Conservation (phyloP, 352 stramenopile species). For the Hyaloperonospora arabidopsidis region DNA sequence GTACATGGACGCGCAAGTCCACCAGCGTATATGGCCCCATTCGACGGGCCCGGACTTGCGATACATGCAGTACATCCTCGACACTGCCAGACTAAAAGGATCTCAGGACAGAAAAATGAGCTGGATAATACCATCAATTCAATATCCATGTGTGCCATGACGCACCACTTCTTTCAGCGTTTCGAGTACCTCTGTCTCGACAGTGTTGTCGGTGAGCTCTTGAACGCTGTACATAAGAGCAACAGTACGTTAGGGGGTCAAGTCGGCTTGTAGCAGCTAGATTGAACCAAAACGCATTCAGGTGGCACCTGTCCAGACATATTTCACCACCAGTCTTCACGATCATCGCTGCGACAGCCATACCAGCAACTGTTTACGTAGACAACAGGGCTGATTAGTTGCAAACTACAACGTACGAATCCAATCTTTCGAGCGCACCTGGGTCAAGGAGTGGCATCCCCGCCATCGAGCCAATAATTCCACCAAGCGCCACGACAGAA, state of each 20-base stretch:
- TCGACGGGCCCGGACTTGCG: conserved; percentile 69
- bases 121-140: too few relatives aligned
- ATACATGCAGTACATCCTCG: conserved; percentile 70
- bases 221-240: conserved; percentile 38
- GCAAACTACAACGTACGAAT: background rate
- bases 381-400: background rate
- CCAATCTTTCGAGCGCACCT: conserved; percentile 23
- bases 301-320: conserved; percentile 52
- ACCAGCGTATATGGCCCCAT: conserved; percentile 86
- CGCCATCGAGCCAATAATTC: conserved; percentile 65
- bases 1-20: conserved; percentile 76
- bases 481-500: conserved; percentile 78
- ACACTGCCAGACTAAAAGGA: conserved; percentile 53
- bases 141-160: background rate
- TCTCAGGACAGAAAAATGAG: background rate
- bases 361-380: conserved; percentile 47
- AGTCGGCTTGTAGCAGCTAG: background rate
- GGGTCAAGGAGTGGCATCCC: conserved; percentile 67
- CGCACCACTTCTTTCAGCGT: conserved; percentile 65
- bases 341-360: conserved; percentile 85
- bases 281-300: conserved; percentile 12
- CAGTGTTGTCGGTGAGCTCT: conserved; percentile 80
- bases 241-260: background rate
- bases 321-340: conserved; percentile 81
- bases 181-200: conserved; percentile 73